Base-by-base conservation (phyloP, 2,329 filamentous ascomycete genomes). In the Cladosporium sp. region DNA sequence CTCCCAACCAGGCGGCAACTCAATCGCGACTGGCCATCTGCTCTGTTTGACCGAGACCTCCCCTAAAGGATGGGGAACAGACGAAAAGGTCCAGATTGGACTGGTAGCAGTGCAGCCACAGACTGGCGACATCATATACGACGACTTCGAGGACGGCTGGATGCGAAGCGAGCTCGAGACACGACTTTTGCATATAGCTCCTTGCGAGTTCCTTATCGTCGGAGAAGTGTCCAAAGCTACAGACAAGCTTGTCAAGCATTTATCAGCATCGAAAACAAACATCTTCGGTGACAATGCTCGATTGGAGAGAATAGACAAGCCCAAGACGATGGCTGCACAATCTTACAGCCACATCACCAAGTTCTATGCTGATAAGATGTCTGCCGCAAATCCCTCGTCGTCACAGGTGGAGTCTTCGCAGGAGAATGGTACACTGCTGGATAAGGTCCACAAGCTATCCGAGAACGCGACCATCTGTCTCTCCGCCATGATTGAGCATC, bases 81-180 rank as follows among this genome's bases (percentile, higher is more conserved):
- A 98, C 74, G 95, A 99, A 76, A 96, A 92, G 74, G 94, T 98
- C 1, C 88, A 95, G 65, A 89, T 98, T 28, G 95, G 95, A 1
- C 87, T 99, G 66, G 84, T 99, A 26, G 95, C 95, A 30, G 95
- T 99, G 4, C 95, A 99, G 74, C 95, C 95, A 10, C 91, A 92
- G 0, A 99, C 95, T 0, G 95, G 95, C 65, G 94, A 98, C 77
- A 92, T 99, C 72, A 90, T 98, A 65, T 96, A 97, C 73, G 95
- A 99, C 74, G 89, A 90, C 67, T 99, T 99, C 72, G 92, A 98
- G 72, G 95, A 99, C 74, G 93, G 94, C 1, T 98, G 98, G 80
- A 97, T 99, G 94, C 86, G 95, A 59, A 93, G 90, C 73, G 95
- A 99, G 76, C 91, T 99, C 38, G 95, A 99, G 80, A 99, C 95